A percentile compares a stretch with the other conserved stretches of the same genome.
These are phyloP conservation scores for Zygoascus meyerae DNA, from an alignment of 1,139 yeast genomes.

Conservation along the genomic window DNA sequence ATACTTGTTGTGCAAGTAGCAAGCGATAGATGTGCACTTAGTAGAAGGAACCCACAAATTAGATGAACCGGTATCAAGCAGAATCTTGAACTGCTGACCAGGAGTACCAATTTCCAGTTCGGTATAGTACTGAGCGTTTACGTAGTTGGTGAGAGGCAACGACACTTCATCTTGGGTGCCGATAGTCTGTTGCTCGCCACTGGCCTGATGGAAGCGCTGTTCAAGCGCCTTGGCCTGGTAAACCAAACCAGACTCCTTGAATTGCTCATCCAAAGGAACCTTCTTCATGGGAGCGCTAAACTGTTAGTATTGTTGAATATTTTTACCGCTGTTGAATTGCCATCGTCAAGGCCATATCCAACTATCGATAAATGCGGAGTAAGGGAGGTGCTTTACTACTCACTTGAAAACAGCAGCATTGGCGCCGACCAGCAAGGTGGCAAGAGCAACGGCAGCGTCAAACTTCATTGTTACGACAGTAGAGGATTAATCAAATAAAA, in stretches of 20 bases:
- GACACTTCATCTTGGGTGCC: conserved; percentile 45
- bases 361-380: too few relatives aligned
- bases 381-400: background rate
- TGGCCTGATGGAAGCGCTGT: conserved; percentile 17
- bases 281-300: conserved; percentile 46
- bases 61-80: conserved; percentile 89
- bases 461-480: conserved; percentile 19
- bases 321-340: background rate
- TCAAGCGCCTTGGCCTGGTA: conserved; percentile 8
- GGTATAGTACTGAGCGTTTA: conserved; percentile 92
- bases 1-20: conserved; percentile 86
- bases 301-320: conserved; percentile 1
- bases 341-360: too few relatives aligned
- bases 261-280: conserved; percentile 55
- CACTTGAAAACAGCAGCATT: conserved; percentile 26
- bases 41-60: conserved; percentile 93
- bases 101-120: conserved; percentile 91
- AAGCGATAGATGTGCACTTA: conserved; percentile 89
- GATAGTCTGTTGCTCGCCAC: conserved; percentile 41
- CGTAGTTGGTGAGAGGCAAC: conserved; percentile 82
- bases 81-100: conserved; percentile 72
- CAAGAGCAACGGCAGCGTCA: conserved; percentile 45
- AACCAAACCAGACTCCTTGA: conserved; percentile 40
- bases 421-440: conserved; percentile 33
- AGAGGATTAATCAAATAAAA: background rate